Base-by-base conservation (phyloP, 2,329 filamentous ascomycete genomes). In the Mollisiaceae sp. region DNA sequence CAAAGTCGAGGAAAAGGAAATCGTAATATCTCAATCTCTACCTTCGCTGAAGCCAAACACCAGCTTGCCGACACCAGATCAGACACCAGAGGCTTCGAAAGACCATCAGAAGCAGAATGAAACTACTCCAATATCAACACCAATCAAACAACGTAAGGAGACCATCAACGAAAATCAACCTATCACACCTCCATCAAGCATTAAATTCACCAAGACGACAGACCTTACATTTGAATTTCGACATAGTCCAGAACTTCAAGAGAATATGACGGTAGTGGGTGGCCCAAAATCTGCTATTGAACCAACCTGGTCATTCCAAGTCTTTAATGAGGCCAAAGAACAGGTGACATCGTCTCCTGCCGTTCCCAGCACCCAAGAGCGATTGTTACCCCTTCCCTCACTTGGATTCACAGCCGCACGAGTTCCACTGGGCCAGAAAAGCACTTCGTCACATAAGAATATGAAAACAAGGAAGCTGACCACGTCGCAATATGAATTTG, bases 1-100 rank as follows among this genome's bases (percentile, higher is more conserved):
- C 45, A 50, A 50, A n/a, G 45, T 50, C 45, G 45, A 50, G 20
- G 45, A 22, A n/a, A n/a, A 22, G 45, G n/a, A 22, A 22, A 50
- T 50, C 12, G 20, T 8, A n/a, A 12, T 11, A 5, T 14, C n/a
- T 22, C 18, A 50, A 20, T 12, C 45, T 50, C 43, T 8, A 8
- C 8, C 20, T 20, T 9, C 20, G n/a, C 45, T 11, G 11, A 50
- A 50, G 45, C 2, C 45, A 22, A 20, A 24, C n/a, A 50, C 45
- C 4, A n/a, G n/a, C n/a, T 24, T 50, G 45, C 45, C 45, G 4
- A 50, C 45, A 50, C 45, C 45, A 22, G 45, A 50, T 9, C 8
- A n/a, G 45, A 50, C 45, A 8, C 45, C 45, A 50, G 18, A 24
- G 22, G 45, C 11, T 50, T 50, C 8, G 20, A 24, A 11, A n/a